Percentiles rank a stretch among this genome's conserved stretches.
phyloP scores from a whole-genome alignment of 306 rosid genomes.

The Spatholobus suberectus region DNA sequence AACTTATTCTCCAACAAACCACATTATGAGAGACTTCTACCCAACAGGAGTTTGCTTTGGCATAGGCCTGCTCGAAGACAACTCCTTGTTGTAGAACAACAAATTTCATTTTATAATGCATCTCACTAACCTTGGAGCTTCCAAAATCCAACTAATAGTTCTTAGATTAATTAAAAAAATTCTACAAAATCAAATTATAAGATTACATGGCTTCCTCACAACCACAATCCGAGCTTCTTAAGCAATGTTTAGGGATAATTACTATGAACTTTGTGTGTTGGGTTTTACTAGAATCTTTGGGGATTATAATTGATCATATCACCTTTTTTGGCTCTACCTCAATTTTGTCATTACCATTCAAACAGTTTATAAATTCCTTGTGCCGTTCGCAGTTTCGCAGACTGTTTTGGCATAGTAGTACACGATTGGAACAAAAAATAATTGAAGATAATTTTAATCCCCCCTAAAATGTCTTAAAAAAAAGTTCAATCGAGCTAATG shows the following conservation, averaged over 20 bases:
- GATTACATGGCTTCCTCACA: conserved; percentile 12
- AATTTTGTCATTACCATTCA: background rate
- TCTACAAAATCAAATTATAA: background rate
- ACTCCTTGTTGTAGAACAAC: background rate
- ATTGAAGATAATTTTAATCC: background rate
- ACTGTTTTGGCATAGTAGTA: background rate
- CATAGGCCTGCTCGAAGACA: background rate
- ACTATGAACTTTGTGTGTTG: conserved; percentile 17
- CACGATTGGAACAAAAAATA: background rate
- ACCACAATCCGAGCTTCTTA: background rate
- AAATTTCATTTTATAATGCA: background rate
- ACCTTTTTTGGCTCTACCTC: conserved; percentile 14
- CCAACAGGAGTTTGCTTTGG: background rate
- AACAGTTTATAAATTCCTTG: background rate
- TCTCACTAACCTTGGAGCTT: background rate
- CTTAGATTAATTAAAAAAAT: background rate
- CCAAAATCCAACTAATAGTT: background rate
- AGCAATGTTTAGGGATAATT: background rate
- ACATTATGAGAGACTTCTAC: too few relatives aligned
- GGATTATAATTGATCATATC: conserved; percentile 29
- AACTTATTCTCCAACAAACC: too few relatives aligned
- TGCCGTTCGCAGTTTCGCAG: background rate
- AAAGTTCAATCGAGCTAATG: background rate
- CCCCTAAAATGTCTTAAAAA: background rate
- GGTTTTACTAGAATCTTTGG: too few relatives aligned